Evolutionary conservation across 1,284 basidiomycete genomes (phyloP), one percentile per base, ranked within the genome.

Genomic region (Ceratobasidium sp.): DNA sequence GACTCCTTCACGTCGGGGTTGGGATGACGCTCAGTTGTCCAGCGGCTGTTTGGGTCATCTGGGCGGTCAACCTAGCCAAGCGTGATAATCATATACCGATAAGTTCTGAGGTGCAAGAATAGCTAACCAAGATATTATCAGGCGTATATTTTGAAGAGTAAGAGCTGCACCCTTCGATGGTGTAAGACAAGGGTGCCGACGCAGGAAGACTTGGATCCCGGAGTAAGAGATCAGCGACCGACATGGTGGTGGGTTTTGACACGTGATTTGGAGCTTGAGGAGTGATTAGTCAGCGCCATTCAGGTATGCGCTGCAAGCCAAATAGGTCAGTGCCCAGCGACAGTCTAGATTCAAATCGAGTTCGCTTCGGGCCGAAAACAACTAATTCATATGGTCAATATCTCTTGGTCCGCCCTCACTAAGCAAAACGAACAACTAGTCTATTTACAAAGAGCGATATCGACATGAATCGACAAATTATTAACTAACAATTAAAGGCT

Each of bases 171-270:
- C 61, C 77, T 15, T 77, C 73, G 28, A 80, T 74, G 23, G 69
- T 64, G 68, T 77, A 80, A 28, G 64, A 61, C 28, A 80, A 44
- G 3, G 57, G 59, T n/a, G 46, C n/a, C 20, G 71, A 50, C 23
- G 71, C 59, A 42, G 71, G 71, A 42, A 64, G 48, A 48, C 23
- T 33, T 9, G 44, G 28, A 48, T 73, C 57, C 33, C 33, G 33
- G 44, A 48, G 59, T 28, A 48, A 33, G 54, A 83, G 85, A 33
- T 82, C 84, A 46, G 52, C 52, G 62, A 38, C 26, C 17, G 62
- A 38, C 26, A 33, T 13, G n/a, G 48, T 23, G 54, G 20, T n/a
- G 54, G 5, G 54, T 23, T 56, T 56, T 33, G 33, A 33, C 59
- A 62, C 59, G 59, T 62, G 59, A 62, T 26, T 56, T 33, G 33